These are phyloP conservation scores for Haplosporangium sp. DNA, from an alignment of 371 early-diverging fungal species.

Conservation along the genomic window DNA sequence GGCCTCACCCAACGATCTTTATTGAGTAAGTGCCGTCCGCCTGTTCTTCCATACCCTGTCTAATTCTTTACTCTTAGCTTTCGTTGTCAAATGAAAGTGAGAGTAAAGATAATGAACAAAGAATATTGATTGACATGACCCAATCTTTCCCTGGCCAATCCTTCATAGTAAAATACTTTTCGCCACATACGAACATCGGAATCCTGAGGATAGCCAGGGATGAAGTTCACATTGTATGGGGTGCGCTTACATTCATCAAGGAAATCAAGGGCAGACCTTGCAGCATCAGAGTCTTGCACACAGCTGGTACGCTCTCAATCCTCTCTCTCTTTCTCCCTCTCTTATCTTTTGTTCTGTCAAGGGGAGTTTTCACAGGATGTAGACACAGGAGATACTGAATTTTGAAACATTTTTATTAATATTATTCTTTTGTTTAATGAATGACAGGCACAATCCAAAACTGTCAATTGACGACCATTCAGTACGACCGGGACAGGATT, in stretches of 20 bases:
- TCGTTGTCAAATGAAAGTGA: neutral
- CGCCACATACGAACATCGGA: slow-evolving; percentile 67
- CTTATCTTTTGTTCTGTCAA: too few species aligned
- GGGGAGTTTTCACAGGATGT: neutral
- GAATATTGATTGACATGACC: too few species aligned
- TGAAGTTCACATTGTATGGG: slow-evolving; percentile 65
- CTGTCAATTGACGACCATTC: slow-evolving; percentile 65
- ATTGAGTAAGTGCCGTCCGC: slow-evolving; percentile 30
- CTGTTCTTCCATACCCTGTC: slow-evolving; percentile 4
- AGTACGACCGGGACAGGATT: slow-evolving; percentile 62
- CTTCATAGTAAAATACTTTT: slow-evolving; percentile 70
- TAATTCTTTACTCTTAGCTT: neutral
- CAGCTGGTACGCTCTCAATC: slow-evolving; percentile 55
- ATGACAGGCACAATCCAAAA: slow-evolving; percentile 69
- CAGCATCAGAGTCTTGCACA: slow-evolving; percentile 66
- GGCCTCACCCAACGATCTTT: slow-evolving; percentile 58
- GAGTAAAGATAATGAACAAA: too few species aligned
- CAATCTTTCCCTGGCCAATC: neutral
- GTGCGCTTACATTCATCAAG: slow-evolving; percentile 66
- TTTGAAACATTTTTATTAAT: neutral
- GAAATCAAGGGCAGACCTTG: slow-evolving; percentile 58
- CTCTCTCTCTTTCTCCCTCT: neutral
- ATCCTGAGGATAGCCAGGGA: slow-evolving; percentile 73
- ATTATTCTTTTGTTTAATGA: too few species aligned
- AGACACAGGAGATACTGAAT: neutral